Evolutionary conservation across 2,329 filamentous ascomycete species (phyloP).

Genomic region (Proliferodiscus dingleyae): DNA sequence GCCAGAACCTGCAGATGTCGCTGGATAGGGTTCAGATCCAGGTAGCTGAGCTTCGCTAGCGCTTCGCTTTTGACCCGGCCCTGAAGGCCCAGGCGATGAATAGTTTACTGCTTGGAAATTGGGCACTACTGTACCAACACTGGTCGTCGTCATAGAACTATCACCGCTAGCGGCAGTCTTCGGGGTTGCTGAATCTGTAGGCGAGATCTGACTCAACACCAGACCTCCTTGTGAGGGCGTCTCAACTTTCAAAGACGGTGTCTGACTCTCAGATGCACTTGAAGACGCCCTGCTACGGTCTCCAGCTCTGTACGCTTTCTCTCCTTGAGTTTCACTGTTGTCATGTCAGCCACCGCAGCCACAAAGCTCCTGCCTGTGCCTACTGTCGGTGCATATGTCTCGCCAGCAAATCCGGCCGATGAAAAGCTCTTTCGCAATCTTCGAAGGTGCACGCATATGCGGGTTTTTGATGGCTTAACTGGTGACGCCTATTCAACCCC

Average conservation of each 20-base stretch:
- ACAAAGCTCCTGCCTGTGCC: conserved; percentile 21
- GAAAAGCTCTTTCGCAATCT: conserved; percentile 53
- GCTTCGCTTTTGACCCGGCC: conserved; percentile 16
- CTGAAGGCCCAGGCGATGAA: conserved; percentile 14
- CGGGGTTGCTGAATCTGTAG: conserved; percentile 20
- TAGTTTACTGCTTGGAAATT: conserved; percentile 21
- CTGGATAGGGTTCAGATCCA: conserved; percentile 16
- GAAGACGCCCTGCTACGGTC: conserved; percentile 28
- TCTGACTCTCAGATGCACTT: conserved; percentile 22
- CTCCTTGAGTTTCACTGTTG: conserved; percentile 42
- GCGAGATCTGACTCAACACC: conserved; percentile 15
- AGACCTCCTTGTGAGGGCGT: conserved; percentile 7
- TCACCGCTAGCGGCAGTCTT: conserved; percentile 22
- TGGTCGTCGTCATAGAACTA: conserved; percentile 20
- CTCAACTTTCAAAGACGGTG: conserved; percentile 19
- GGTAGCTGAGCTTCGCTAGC: conserved; percentile 18
- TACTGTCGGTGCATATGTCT: conserved; percentile 52
- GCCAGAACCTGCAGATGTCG: conserved; percentile 18
- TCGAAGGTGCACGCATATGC: conserved; percentile 46
- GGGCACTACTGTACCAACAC: conserved; percentile 18
- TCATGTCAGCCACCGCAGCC: conserved; percentile 12
- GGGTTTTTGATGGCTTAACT: conserved; percentile 54
- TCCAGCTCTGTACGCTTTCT: conserved; percentile 32
- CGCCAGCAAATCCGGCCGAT: conserved; percentile 54
- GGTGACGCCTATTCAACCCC: conserved; percentile 46